Evolutionary conservation across 129 eudicot species (phyloP).

Genomic region (Apium graveolens): DNA sequence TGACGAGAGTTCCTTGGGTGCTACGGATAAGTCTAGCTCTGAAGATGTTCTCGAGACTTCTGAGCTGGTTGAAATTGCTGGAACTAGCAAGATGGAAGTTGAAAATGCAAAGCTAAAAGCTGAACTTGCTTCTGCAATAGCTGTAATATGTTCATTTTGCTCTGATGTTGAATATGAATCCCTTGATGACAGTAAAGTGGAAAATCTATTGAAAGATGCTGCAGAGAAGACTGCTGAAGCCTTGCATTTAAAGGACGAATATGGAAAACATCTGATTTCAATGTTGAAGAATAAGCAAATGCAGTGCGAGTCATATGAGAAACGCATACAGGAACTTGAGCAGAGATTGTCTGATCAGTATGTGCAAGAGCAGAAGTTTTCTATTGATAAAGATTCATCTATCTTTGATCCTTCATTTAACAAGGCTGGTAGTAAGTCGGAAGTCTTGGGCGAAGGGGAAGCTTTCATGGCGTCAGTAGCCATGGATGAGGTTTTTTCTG

Average conservation of each 20-base stretch:
- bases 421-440: slow-evolving; percentile 57
- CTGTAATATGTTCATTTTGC: slow-evolving; percentile 46
- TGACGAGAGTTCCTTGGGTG: slow-evolving; percentile 36
- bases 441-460: slow-evolving; percentile 49
- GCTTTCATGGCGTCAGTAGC: slow-evolving; percentile 30
- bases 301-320: slow-evolving; percentile 73
- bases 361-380: slow-evolving; percentile 29
- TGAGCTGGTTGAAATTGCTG: slow-evolving; percentile 75
- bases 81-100: slow-evolving; percentile 83
- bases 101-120: slow-evolving; percentile 85
- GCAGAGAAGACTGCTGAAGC: slow-evolving; percentile 84
- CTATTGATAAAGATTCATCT: slow-evolving; percentile 34
- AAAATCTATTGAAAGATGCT: slow-evolving; percentile 46
- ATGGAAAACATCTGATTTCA: slow-evolving; percentile 47
- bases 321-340: slow-evolving; percentile 81
- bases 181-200: slow-evolving; percentile 56
- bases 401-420: slow-evolving; percentile 20
- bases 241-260: slow-evolving; percentile 70
- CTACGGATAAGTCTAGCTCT: slow-evolving; percentile 28
- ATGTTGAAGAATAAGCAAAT: slow-evolving; percentile 47
- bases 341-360: slow-evolving; percentile 59
- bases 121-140: slow-evolving; percentile 87
- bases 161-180: slow-evolving; percentile 54
- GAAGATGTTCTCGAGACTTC: slow-evolving; percentile 44
- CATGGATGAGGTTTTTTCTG: slow-evolving; percentile 74